Evolutionary conservation across 2,329 filamentous ascomycete genomes (phyloP), one percentile per base, ranked within the genome.

Genomic region (Fusarium tupiense): DNA sequence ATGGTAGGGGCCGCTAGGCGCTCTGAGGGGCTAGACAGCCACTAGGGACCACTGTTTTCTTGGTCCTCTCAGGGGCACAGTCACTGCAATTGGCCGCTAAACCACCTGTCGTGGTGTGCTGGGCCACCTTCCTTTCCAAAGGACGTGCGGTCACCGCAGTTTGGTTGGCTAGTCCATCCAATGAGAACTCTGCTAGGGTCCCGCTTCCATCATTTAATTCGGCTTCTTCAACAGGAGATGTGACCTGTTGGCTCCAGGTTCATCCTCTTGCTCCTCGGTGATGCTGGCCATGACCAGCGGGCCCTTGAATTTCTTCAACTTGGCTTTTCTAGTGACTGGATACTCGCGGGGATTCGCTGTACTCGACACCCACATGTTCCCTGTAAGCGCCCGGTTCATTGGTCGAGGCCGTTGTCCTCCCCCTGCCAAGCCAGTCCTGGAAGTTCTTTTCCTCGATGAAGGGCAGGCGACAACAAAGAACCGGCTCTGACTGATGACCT

Each of bases 371-470:
- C 71, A 43, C 61, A 57, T 69, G 47, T 22, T 43, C 72, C 72
- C 52, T 64, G 59, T 69, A 70, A 38, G 54, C 67, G 66, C 69
- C 74, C 68, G 67, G 53, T 67, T 76, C 19, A 78, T 78, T 78
- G 76, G 76, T 66, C 57, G 22, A 53, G 57, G 52, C 54, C 54
- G 60, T 65, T 73, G 43, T 29, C 38, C 52, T 71, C 72, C 72
- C 76, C 72, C 74, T 78, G 76, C 74, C 76, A 77, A 77, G 75
- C 70, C 58, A 59, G n/a, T 61, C 52, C 26, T 68, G 20, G 49
- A 62, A 64, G 46, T 71, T 37, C 68, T 65, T 67, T 59, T 22
- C 22, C 63, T 70, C 52, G 37, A 58, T 26, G 35, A 68, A 16
- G 37, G 37, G 19, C 37, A 62, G 52, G 53, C 50, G 46, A 63